Evolutionary conservation across 306 rosid species (phyloP).

Genomic region (Pyrus pyrifolia): DNA sequence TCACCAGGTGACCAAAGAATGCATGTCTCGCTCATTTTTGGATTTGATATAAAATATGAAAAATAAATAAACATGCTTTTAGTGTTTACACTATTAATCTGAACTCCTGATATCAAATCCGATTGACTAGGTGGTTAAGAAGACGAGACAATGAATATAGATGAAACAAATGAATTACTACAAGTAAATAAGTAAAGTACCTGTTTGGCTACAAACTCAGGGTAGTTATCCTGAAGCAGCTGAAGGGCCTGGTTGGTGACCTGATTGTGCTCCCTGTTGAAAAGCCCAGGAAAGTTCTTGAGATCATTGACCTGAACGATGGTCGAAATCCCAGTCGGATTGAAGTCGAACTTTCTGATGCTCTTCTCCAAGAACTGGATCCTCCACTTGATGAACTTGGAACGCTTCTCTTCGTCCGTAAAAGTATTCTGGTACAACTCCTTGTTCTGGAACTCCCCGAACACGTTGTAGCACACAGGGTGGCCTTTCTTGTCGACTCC

Average conservation of each 20-base stretch:
- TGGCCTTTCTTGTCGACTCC: conserved; percentile 51
- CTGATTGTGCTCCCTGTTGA: conserved; percentile 36
- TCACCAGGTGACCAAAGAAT: too few relatives aligned
- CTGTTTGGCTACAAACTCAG: conserved; percentile 56
- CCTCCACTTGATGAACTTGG: conserved; percentile 43
- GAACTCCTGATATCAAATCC: too few relatives aligned
- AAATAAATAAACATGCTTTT: too few relatives aligned
- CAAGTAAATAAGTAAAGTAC: conserved; percentile 1
- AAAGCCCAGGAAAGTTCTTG: conserved; percentile 37
- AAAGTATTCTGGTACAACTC: conserved; percentile 46
- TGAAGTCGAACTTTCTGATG: conserved; percentile 41
- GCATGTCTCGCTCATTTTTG: too few relatives aligned
- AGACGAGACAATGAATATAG: too few relatives aligned
- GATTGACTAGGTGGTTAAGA: too few relatives aligned
- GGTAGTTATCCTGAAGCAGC: conserved; percentile 49
- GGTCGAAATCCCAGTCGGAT: conserved; percentile 35
- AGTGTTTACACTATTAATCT: too few relatives aligned
- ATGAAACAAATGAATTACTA: too few relatives aligned
- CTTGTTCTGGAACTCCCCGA: conserved; percentile 40
- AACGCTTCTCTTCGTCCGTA: conserved; percentile 35
- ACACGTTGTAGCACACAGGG: conserved; percentile 52
- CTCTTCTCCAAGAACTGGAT: conserved; percentile 51
- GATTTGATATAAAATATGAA: too few relatives aligned
- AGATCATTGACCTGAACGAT: conserved; percentile 55
- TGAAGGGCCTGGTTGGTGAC: conserved; percentile 48